Conservation (phyloP, 257 asterid species). For the Echites panduratus region DNA sequence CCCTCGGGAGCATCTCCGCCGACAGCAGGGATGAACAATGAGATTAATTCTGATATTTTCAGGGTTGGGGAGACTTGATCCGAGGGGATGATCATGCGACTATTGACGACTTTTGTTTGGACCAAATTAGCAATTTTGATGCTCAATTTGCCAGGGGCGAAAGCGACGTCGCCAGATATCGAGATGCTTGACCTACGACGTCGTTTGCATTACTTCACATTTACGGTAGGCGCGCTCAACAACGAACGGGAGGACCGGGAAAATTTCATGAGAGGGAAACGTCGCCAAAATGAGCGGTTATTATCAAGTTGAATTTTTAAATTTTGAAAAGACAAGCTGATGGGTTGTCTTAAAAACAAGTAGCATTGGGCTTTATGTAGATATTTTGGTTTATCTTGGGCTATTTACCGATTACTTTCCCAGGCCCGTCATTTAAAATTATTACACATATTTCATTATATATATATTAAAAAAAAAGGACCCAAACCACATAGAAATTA, state of each 20-base stretch:
- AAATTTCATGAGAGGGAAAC: neutral
- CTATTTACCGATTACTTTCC: too few species aligned
- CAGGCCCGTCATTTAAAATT: too few species aligned
- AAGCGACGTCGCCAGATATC: neutral
- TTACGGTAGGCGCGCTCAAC: neutral
- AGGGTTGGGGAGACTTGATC: neutral
- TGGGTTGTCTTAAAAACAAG: too few species aligned
- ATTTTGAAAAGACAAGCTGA: neutral
- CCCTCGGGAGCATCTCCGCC: neutral
- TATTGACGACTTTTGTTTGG: neutral
- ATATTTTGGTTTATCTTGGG: neutral
- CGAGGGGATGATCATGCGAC: neutral
- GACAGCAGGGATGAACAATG: neutral
- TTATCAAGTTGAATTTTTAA: neutral
- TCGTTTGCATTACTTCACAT: neutral
- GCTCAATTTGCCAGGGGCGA: neutral
- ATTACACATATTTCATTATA: too few species aligned
- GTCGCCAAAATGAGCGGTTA: conserved; percentile 11
- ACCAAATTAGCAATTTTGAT: neutral
- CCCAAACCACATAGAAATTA: too few species aligned
- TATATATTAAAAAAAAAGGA: too few species aligned
- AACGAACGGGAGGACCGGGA: neutral
- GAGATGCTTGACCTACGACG: neutral
- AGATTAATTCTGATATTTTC: neutral
- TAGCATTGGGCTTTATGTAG: neutral